These are phyloP conservation scores for Didymella pinodella DNA, from an alignment of 2,329 filamentous ascomycete species.

Conservation along the genomic window DNA sequence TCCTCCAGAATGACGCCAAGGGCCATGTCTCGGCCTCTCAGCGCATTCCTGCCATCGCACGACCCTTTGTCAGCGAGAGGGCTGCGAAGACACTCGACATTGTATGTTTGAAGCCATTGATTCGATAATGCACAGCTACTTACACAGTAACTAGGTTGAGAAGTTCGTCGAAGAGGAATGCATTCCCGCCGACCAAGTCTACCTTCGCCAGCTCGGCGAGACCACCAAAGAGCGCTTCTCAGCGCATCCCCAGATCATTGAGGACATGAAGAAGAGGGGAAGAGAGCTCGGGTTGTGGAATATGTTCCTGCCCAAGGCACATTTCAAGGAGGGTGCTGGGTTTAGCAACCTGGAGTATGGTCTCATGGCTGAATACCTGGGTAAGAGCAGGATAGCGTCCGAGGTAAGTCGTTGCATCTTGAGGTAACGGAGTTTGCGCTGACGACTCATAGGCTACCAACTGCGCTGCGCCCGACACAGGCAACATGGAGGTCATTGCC, in stretches of 20 bases:
- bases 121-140: background rate
- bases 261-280: conserved; percentile 87
- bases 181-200: conserved; percentile 76
- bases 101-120: conserved; percentile 51
- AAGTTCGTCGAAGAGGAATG: conserved; percentile 97
- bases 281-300: conserved; percentile 91
- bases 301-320: conserved; percentile 93
- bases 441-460: conserved; percentile 69
- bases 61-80: conserved; percentile 77
- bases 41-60: conserved; percentile 65
- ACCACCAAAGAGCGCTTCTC: conserved; percentile 78
- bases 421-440: conserved; percentile 4
- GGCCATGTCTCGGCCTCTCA: conserved; percentile 58
- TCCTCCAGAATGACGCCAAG: conserved; percentile 47
- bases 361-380: conserved; percentile 94
- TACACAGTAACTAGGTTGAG: conserved; percentile 65
- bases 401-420: conserved; percentile 27
- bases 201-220: conserved; percentile 78
- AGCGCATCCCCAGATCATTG: conserved; percentile 78
- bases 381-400: conserved; percentile 78
- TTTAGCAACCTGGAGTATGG: conserved; percentile 97
- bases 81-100: conserved; percentile 85
- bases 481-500: conserved; percentile 94
- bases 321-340: conserved; percentile 94
- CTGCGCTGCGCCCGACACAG: conserved; percentile 89